Conservation (phyloP, 495 filamentous ascomycete species). For the Penicillium simplicissimum region DNA sequence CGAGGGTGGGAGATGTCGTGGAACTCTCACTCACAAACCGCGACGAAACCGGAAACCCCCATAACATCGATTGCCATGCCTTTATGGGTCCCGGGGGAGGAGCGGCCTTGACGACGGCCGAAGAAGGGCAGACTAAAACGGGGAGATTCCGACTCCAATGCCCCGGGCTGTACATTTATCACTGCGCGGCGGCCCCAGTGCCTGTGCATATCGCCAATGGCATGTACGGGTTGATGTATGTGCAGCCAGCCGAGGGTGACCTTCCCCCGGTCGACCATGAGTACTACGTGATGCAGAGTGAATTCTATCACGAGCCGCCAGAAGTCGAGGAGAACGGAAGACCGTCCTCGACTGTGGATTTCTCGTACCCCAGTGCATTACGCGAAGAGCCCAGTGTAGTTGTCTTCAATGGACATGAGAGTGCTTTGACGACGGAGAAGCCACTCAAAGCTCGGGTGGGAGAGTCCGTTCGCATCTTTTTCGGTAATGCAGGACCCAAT, state of each 20-base stretch:
- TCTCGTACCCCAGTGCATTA: neutral
- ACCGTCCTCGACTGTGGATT: neutral
- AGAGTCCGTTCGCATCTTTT: neutral
- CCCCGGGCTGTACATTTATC: neutral
- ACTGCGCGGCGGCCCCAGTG: neutral
- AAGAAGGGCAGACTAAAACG: neutral
- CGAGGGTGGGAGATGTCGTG: neutral
- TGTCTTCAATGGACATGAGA: neutral
- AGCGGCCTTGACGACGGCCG: neutral
- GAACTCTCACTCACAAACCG: neutral
- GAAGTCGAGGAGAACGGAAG: conserved; percentile 20
- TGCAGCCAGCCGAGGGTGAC: conserved; percentile 6
- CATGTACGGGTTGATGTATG: neutral
- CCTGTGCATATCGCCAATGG: neutral
- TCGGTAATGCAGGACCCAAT: neutral
- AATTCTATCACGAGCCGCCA: conserved; percentile 29
- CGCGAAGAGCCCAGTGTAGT: neutral
- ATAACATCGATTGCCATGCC: neutral
- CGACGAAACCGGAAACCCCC: neutral
- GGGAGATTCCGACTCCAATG: neutral
- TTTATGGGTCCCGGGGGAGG: neutral
- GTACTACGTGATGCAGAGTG: conserved; percentile 31
- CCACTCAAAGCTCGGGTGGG: neutral
- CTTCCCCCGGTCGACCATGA: conserved; percentile 23
- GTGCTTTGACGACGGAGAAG: neutral